These are phyloP conservation scores for Neofusicoccum sp. DNA, from an alignment of 2,329 filamentous ascomycete species.

Conservation along the genomic window DNA sequence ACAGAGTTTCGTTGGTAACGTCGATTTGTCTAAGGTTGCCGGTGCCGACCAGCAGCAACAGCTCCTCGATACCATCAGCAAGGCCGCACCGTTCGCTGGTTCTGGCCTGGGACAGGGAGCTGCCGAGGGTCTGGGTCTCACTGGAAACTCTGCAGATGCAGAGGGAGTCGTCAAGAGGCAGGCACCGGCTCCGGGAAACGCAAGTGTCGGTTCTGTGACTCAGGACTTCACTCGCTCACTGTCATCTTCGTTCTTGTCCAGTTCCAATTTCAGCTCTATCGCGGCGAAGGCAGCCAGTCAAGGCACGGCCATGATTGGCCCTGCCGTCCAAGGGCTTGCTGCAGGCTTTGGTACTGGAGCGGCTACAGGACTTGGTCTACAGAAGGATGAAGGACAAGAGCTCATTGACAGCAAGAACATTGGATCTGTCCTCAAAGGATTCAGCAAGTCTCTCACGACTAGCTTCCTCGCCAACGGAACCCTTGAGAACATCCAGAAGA, in stretches of 20 bases:
- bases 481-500: neutral
- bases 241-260: conserved; percentile 8
- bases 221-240: conserved; percentile 6
- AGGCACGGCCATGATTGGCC: neutral
- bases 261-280: neutral
- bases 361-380: conserved; percentile 3
- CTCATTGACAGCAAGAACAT: neutral
- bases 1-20: conserved; percentile 5
- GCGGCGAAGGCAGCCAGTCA: neutral
- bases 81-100: neutral
- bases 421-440: neutral
- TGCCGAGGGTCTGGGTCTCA: conserved; percentile 1
- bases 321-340: neutral
- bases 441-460: conserved; percentile 3
- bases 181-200: neutral
- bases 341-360: neutral
- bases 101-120: conserved; percentile 5
- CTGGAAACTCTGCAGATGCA: neutral
- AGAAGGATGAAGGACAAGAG: neutral
- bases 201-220: neutral
- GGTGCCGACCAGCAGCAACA: neutral
- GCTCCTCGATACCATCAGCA: neutral
- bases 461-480: conserved; percentile 13
- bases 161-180: neutral
- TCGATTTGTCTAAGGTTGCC: neutral